Evolutionary conservation across 164 flowering plant genomes (phyloP).

Genomic region (Buxus sempervirens): DNA sequence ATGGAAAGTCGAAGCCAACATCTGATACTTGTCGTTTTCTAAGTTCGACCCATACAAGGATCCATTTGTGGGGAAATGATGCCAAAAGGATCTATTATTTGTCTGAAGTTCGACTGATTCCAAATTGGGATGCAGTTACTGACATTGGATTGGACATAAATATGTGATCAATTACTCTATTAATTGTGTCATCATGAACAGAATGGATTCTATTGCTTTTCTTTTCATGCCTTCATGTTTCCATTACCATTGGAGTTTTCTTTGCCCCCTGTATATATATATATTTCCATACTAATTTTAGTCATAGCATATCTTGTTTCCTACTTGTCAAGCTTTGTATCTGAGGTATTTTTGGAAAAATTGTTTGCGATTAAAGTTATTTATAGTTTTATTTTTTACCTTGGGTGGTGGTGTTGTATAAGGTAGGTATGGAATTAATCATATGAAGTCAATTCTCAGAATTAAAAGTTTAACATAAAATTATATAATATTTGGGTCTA

Average conservation of each 20-base stretch:
- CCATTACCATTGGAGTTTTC: neutral
- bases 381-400: too few species aligned
- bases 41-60: neutral
- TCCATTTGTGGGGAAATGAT: neutral
- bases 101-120: neutral
- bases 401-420: too few species aligned
- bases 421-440: too few species aligned
- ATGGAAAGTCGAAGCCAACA: neutral
- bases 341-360: too few species aligned
- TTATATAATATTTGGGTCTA: too few species aligned
- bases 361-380: too few species aligned
- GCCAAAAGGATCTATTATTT: neutral
- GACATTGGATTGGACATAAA: neutral
- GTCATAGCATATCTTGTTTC: too few species aligned
- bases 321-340: too few species aligned
- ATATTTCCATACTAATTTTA: too few species aligned
- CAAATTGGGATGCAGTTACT: neutral
- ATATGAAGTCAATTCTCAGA: too few species aligned
- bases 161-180: neutral
- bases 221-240: neutral
- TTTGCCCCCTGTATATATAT: too few species aligned
- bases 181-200: neutral
- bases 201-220: neutral
- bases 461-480: too few species aligned
- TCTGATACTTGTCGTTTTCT: constrained; percentile 1